Base-by-base conservation (phyloP, 306 rosid genomes). In the Pyrus bretschneideri region DNA sequence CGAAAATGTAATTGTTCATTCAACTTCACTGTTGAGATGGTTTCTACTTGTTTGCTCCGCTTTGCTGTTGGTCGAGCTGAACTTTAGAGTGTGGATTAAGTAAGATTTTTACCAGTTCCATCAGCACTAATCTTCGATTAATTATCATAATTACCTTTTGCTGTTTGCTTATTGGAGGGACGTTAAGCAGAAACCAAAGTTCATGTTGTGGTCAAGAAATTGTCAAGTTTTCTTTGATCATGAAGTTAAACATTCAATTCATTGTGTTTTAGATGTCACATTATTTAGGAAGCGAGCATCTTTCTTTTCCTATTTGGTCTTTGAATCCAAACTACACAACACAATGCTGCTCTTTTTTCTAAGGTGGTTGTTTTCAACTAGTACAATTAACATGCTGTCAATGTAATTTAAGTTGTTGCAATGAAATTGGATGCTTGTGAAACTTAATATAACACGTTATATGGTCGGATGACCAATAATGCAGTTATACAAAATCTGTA, bases 31-130 rank as follows among this genome's bases (percentile, higher is more conserved):
- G 40, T 60, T 54, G 69, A 23, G 67, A 76, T 74, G 73, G 75
- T 69, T 45, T 74, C 69, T 63, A 74, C 55, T 65, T 62, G 86
- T 68, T 33, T 51, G 70, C 75, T 82, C 30, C n/a, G 54, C 73
- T 70, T 74, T 63, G 81, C 27, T 87, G 86, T 78, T 81, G 97
- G 96, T 93, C 93, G 73, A 40, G 88, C 81, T 89, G 84, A 86
- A 87, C 84, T 93, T 89, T 93, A 87, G 94, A 93, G 98, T 93
- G 89, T 70, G 71, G 52, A 80, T 79, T 62, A 93, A 90, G 98
- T 82, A 86, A 92, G 51, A 84, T 38, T 58, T 67, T 67, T 30
- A 31, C 63, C 77, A 68, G 11, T 75, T 52, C 73, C 71, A 71
- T 44, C 79, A 1, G 33, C 23, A 54, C 49, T 68, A 35, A 64